Percentiles rank a stretch among this genome's conserved stretches.
phyloP scores from a whole-genome alignment of 306 rosid species.

The Luffa acutangula region DNA sequence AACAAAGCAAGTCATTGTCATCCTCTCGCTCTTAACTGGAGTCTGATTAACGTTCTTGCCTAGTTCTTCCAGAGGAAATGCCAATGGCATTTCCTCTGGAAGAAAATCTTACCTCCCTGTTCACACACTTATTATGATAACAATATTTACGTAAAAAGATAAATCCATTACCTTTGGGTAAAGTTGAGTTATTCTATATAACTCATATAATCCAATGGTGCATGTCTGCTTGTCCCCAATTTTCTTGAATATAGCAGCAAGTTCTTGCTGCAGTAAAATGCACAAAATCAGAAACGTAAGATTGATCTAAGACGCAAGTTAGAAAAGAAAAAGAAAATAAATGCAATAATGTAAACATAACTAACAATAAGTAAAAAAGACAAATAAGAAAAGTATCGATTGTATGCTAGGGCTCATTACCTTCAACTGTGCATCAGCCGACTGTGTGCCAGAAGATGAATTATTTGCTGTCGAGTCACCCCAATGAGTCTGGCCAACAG shows the following conservation, averaged over 20 bases:
- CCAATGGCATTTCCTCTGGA: background rate
- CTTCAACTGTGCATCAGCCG: constrained; percentile 92
- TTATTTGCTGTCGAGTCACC: constrained; percentile 80
- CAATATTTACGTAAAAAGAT: background rate
- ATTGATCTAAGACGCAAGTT: background rate
- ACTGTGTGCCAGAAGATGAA: constrained; percentile 78
- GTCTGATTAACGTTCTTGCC: background rate
- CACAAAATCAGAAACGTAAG: background rate
- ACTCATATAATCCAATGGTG: constrained; percentile 81
- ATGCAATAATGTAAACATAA: background rate
- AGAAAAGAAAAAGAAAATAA: background rate
- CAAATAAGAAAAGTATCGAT: background rate
- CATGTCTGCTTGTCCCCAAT: constrained; percentile 99
- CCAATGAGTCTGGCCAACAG: constrained; percentile 96
- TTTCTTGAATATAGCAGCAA: constrained; percentile 97
- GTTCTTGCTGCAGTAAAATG: constrained; percentile 64
- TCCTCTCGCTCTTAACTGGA: background rate
- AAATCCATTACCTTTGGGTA: constrained; percentile 66
- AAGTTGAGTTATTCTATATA: constrained; percentile 87
- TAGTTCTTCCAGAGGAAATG: background rate
- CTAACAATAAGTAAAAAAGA: background rate
- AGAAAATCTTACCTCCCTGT: background rate
- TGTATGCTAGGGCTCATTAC: constrained; percentile 19
- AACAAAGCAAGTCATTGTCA: background rate
- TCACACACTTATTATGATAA: background rate